Percentiles rank a stretch among this genome's conserved stretches.
Evolutionary conservation across 2,329 filamentous ascomycete genomes (phyloP).

Genomic region (Knufia petricola): DNA sequence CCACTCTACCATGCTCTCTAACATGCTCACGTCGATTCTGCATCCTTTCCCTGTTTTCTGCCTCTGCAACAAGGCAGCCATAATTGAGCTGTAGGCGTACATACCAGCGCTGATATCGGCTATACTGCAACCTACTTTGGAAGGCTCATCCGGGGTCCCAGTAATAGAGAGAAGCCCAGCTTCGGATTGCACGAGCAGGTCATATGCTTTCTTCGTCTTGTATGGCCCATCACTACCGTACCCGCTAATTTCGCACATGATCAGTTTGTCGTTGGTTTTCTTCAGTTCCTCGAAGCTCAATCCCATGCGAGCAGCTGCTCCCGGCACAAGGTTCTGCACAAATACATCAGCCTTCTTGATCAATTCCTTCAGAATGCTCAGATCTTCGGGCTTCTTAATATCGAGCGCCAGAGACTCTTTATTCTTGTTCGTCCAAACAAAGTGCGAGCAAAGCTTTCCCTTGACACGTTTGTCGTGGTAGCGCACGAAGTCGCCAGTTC

Average conservation of each 20-base stretch:
- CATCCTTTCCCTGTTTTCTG: constrained; percentile 41
- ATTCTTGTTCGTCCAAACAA: constrained; percentile 47
- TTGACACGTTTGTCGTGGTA: constrained; percentile 43
- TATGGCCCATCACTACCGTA: constrained; percentile 45
- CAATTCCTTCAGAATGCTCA: constrained; percentile 36
- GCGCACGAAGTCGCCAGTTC: constrained; percentile 44
- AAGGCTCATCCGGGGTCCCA: constrained; percentile 34
- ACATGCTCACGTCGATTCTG: constrained; percentile 48
- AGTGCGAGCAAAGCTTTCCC: constrained; percentile 42
- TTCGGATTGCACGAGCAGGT: constrained; percentile 47
- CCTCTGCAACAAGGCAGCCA: constrained; percentile 42
- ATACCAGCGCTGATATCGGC: constrained; percentile 47
- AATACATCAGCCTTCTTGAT: constrained; percentile 39
- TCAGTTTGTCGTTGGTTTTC: constrained; percentile 17
- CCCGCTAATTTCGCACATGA: constrained; percentile 32
- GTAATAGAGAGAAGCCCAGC: constrained; percentile 45
- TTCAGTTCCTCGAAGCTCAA: constrained; percentile 38
- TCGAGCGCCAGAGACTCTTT: constrained; percentile 46
- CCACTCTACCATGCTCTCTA: constrained; percentile 51
- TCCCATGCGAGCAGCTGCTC: constrained; percentile 40
- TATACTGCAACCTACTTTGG: constrained; percentile 46
- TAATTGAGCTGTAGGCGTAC: constrained; percentile 44
- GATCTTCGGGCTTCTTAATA: constrained; percentile 37
- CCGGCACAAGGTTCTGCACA: constrained; percentile 46
- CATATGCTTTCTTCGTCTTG: constrained; percentile 47